Base-by-base conservation (phyloP, 2,329 filamentous ascomycete genomes). In the Drechslera avenae region DNA sequence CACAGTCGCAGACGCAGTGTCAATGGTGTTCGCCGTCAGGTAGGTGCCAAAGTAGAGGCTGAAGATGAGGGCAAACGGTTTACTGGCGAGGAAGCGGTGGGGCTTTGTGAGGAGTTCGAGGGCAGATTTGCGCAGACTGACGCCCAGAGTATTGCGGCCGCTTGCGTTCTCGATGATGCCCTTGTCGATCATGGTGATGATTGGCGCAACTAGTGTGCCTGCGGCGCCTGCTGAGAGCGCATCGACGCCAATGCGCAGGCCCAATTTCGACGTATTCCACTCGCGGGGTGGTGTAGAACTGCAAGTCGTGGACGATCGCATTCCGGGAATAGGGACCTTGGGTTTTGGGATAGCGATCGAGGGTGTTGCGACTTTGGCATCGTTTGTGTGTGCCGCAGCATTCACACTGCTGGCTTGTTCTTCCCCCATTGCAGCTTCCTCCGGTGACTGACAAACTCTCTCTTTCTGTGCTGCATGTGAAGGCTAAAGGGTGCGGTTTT, bases 31-130 rank as follows among this genome's bases (percentile, higher is more conserved):
- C 57, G 93, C 92, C 1, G 90, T 91, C 10, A 94, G 77, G 78
- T 97, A 97, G 52, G 93, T 97, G 60, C 89, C 87, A 54, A 86
- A 89, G 79, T 97, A 97, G 35, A 96, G 79, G 45, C 77, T 76
- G 54, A 79, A 75, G 69, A 91, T 87, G 59, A 91, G 81, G 37
- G 78, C 83, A 63, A 88, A 88, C 1, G 88, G 87, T 52, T 83
- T 84, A 41, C 84, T 84, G 68, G 85, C 74, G 58, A 91, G 64
- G 63, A 88, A 79, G 18, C 73, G 64, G 51, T 86, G 85, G 0
- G 88, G 88, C 7, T 78, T 80, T n/a, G 78, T 60, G 50, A 88
- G 39, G 43, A 91, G 78, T 32, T 78, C 75, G 23, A 68, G 68
- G 39, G 89, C 62, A 18, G 86, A 90, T 45, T 74, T 71, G 59